phyloP scores from a whole-genome alignment of 2,329 filamentous ascomycete genomes.

The Nigrospora osmanthi region DNA sequence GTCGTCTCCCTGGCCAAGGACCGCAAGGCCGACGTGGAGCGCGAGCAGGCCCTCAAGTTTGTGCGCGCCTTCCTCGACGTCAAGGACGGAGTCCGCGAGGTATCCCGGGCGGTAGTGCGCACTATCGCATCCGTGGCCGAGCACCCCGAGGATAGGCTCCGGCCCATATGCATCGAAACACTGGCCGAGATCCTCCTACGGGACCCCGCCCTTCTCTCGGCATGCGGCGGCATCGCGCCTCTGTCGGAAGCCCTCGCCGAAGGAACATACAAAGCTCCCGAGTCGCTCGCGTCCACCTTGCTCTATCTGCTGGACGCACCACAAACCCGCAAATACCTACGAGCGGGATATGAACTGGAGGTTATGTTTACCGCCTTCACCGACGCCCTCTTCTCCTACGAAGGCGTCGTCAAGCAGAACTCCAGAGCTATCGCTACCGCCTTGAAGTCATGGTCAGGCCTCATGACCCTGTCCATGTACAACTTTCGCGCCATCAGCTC shows the following conservation, averaged over 20 bases:
- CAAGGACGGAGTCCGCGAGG: slow-evolving; percentile 81
- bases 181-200: slow-evolving; percentile 85
- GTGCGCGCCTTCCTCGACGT: slow-evolving; percentile 92
- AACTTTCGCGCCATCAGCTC: slow-evolving; percentile 79
- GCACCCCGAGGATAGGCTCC: slow-evolving; percentile 74
- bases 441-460: slow-evolving; percentile 86
- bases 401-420: slow-evolving; percentile 68
- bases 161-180: slow-evolving; percentile 88
- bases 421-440: slow-evolving; percentile 88
- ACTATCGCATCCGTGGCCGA: slow-evolving; percentile 89
- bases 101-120: slow-evolving; percentile 79
- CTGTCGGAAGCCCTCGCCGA: slow-evolving; percentile 90
- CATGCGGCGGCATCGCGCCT: slow-evolving; percentile 75
- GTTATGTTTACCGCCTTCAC: slow-evolving; percentile 89
- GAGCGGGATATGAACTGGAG: slow-evolving; percentile 83
- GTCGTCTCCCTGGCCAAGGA: slow-evolving; percentile 92
- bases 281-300: slow-evolving; percentile 81
- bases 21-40: slow-evolving; percentile 90
- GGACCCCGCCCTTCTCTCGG: slow-evolving; percentile 72
- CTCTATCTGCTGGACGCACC: slow-evolving; percentile 85
- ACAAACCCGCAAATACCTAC: slow-evolving; percentile 70
- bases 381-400: slow-evolving; percentile 60
- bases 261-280: slow-evolving; percentile 85
- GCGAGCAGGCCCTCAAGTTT: slow-evolving; percentile 95
- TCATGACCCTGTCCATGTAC: slow-evolving; percentile 83